Conservation (phyloP, 2,329 filamentous ascomycete genomes). For the Metarhizium guizhouense region DNA sequence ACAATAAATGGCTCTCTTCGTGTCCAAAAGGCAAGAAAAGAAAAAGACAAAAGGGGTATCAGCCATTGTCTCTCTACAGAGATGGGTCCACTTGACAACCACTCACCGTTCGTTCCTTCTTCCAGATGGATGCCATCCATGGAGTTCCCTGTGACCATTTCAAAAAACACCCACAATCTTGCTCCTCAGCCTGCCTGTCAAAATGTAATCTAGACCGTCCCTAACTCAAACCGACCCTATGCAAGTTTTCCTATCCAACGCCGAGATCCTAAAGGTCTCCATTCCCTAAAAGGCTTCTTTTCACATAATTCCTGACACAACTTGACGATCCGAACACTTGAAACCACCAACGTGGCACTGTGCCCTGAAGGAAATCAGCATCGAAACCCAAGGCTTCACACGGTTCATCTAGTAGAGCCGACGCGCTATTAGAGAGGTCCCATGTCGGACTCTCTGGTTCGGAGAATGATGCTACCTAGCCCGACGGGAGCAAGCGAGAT, state of each 20-base stretch:
- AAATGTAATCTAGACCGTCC: background rate
- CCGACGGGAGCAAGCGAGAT: constrained; percentile 9
- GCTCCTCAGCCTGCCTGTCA: background rate
- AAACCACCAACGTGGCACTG: background rate
- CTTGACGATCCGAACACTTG: background rate
- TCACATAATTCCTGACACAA: background rate
- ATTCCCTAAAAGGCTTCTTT: background rate
- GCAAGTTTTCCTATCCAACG: background rate
- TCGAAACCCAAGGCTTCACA: background rate
- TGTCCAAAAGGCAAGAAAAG: background rate
- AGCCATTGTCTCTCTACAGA: background rate
- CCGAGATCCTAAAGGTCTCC: background rate
- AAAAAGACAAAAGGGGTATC: background rate
- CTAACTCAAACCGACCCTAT: background rate
- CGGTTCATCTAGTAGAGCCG: background rate
- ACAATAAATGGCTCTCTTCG: background rate
- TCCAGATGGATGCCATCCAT: background rate
- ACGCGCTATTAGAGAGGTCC: background rate
- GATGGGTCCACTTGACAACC: background rate
- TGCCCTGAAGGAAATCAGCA: background rate
- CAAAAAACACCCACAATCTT: background rate
- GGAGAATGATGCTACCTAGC: background rate
- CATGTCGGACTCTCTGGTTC: constrained; percentile 12
- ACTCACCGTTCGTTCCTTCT: background rate
- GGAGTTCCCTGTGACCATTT: background rate